Evolutionary conservation across 1,284 basidiomycete species (phyloP).

Genomic region (Pseudozyma tsukubaensis): DNA sequence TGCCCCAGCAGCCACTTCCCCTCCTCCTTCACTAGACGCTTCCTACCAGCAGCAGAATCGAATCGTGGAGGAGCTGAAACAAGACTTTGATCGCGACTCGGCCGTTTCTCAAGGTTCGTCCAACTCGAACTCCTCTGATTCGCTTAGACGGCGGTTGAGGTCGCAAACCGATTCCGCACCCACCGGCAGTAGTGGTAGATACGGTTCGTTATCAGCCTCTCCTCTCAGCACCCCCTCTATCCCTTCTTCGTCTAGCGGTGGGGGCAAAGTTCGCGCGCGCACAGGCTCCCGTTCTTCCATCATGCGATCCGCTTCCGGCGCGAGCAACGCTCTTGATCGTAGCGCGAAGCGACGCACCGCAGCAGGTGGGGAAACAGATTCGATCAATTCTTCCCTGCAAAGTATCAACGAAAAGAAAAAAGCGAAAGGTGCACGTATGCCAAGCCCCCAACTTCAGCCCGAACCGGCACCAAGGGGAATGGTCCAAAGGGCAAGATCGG

Average conservation of each 20-base stretch:
- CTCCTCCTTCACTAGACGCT: background rate
- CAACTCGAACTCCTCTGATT: constrained; percentile 16
- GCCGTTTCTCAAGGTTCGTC: constrained; percentile 21
- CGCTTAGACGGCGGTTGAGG: constrained; percentile 13
- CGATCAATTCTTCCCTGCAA: constrained; percentile 6
- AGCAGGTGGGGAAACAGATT: constrained; percentile 7
- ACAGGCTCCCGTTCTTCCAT: constrained; percentile 30
- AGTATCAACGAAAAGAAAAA: constrained; percentile 1
- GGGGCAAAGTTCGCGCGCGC: constrained; percentile 10
- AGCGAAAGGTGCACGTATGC: constrained; percentile 1
- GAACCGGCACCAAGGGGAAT: constrained; percentile 53
- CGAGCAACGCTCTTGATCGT: constrained; percentile 9
- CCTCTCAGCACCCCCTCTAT: background rate
- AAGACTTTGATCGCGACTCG: constrained; percentile 21
- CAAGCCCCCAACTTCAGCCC: constrained; percentile 38
- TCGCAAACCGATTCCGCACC: constrained; percentile 3
- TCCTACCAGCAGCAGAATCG: constrained; percentile 1
- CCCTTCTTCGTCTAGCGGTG: constrained; percentile 8
- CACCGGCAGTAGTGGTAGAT: no score
- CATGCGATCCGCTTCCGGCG: constrained; percentile 30
- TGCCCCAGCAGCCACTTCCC: constrained; percentile 7
- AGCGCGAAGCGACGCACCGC: background rate
- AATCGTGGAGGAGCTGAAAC: constrained; percentile 15
- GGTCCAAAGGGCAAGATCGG: constrained; percentile 39
- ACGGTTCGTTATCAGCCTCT: no score